Conservation (phyloP, 2,329 filamentous ascomycete genomes). For the Sporothrix brasiliensis region DNA sequence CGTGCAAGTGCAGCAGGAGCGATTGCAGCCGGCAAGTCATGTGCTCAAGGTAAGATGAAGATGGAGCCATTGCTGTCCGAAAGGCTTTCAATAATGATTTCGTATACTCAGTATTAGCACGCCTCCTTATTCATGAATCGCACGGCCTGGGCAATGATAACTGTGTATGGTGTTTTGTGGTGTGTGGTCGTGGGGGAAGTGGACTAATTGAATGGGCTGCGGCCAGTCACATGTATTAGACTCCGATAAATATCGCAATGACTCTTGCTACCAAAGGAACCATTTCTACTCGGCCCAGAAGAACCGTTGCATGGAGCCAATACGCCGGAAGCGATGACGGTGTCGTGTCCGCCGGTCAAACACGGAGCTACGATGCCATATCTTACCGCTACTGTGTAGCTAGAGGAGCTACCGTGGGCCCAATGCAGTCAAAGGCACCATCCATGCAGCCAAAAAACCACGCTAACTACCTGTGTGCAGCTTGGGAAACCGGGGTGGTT, state of each 20-base stretch:
- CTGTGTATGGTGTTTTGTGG: slow-evolving; percentile 5
- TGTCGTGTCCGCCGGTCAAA: not conserved
- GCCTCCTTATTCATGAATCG: not conserved
- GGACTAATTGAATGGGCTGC: not conserved
- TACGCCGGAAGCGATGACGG: not conserved
- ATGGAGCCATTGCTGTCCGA: too few species aligned
- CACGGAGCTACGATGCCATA: not conserved
- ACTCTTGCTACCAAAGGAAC: not conserved
- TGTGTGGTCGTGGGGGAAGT: not conserved
- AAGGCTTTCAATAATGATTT: too few species aligned
- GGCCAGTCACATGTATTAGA: too few species aligned
- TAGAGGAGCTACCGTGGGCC: slow-evolving; percentile 13
- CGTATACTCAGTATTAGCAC: not conserved
- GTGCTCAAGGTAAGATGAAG: not conserved
- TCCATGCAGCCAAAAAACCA: slow-evolving; percentile 9
- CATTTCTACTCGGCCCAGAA: too few species aligned
- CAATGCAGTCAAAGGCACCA: slow-evolving; percentile 12
- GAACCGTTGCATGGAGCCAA: too few species aligned
- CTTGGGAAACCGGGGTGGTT: slow-evolving; percentile 14
- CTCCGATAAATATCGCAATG: too few species aligned
- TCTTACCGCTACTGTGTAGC: not conserved
- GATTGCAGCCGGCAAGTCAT: not conserved
- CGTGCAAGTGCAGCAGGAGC: slow-evolving; percentile 15
- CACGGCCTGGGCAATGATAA: not conserved
- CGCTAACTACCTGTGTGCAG: not conserved